Percentiles rank a stretch among this genome's conserved stretches.
Conservation (phyloP, 2,329 filamentous ascomycete genomes). For the Stachybotrys elegans region DNA sequence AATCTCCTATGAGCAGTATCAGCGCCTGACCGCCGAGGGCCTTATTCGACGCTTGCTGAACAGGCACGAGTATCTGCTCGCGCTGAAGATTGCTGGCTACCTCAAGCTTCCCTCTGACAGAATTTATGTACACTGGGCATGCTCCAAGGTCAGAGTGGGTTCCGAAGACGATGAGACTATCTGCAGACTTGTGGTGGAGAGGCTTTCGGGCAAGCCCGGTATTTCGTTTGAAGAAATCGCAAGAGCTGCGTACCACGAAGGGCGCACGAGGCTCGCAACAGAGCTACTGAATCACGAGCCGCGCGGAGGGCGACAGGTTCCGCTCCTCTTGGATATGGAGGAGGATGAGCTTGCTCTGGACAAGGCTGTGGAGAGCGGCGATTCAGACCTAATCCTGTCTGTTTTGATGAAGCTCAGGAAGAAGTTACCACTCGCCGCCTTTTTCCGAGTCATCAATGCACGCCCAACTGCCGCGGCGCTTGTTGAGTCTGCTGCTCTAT, state of each 20-base stretch:
- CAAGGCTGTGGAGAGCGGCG: slow-evolving; percentile 93
- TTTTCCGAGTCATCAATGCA: slow-evolving; percentile 87
- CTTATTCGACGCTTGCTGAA: slow-evolving; percentile 83
- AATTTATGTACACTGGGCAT: slow-evolving; percentile 97
- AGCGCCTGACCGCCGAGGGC: slow-evolving; percentile 82
- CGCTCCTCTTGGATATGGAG: slow-evolving; percentile 87
- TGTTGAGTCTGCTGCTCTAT: slow-evolving; percentile 73
- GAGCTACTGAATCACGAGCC: slow-evolving; percentile 91
- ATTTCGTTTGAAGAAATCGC: slow-evolving; percentile 97
- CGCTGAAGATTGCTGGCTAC: slow-evolving; percentile 82
- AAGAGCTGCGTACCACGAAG: slow-evolving; percentile 88
- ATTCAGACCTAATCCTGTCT: slow-evolving; percentile 87
- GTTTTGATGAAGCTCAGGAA: slow-evolving; percentile 85
- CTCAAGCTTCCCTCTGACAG: slow-evolving; percentile 79
- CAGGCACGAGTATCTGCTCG: slow-evolving; percentile 85
- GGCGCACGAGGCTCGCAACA: slow-evolving; percentile 80
- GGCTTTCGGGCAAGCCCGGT: slow-evolving; percentile 79
- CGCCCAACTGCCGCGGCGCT: slow-evolving; percentile 83
- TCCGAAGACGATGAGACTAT: slow-evolving; percentile 83
- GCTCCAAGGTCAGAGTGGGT: slow-evolving; percentile 83
- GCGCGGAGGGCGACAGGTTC: slow-evolving; percentile 91
- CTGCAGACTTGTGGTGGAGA: slow-evolving; percentile 79
- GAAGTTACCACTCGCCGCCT: slow-evolving; percentile 82
- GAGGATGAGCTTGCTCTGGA: slow-evolving; percentile 92
- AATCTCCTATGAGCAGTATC: slow-evolving; percentile 88